Conservation (phyloP, 306 rosid species). For the Herpetospermum pedunculosum region DNA sequence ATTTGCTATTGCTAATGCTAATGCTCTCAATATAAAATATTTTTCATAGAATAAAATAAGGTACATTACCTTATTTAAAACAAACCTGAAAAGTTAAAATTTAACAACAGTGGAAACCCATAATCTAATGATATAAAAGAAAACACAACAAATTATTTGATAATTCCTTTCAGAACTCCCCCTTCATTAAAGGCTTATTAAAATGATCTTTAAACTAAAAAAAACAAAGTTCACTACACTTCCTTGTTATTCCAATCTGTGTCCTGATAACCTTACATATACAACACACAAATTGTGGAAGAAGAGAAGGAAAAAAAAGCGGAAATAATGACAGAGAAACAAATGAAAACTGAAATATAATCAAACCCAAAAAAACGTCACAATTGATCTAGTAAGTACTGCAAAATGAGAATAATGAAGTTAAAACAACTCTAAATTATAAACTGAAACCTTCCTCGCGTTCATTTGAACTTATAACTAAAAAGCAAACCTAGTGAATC, state of each 20-base stretch:
- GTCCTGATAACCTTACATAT: background rate
- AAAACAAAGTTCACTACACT: background rate
- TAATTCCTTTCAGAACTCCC: background rate
- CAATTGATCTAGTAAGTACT: background rate
- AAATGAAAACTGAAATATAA: background rate
- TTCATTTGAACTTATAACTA: background rate
- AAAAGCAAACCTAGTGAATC: background rate
- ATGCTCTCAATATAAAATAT: background rate
- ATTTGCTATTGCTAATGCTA: too few relatives aligned
- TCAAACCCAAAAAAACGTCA: background rate
- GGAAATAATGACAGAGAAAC: background rate
- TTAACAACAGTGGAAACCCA: background rate
- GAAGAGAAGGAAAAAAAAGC: background rate
- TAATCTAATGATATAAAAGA: background rate
- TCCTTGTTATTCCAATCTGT: background rate
- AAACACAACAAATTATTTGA: background rate
- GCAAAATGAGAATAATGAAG: background rate
- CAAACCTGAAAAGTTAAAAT: background rate
- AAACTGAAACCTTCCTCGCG: background rate
- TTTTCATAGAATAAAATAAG: background rate
- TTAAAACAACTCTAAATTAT: background rate
- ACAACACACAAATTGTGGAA: background rate
- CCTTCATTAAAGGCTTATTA: background rate
- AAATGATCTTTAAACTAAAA: background rate
- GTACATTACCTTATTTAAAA: too few relatives aligned